phyloP scores from a whole-genome alignment of 257 asterid species.

The Plantago major region DNA sequence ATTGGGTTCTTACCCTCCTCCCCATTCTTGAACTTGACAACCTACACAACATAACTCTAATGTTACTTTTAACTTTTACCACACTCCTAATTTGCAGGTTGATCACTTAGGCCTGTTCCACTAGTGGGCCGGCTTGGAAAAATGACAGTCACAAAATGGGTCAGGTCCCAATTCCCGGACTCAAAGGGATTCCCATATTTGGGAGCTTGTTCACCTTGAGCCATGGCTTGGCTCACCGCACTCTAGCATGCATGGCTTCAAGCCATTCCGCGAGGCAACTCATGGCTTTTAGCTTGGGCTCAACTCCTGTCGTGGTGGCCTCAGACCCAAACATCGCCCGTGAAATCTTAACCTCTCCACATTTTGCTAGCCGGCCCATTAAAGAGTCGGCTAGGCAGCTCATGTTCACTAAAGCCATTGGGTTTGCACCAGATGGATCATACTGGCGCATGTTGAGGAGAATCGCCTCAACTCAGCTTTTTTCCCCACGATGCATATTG shows the following conservation, averaged over 20 bases:
- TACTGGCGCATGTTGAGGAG: slow-evolving; percentile 51
- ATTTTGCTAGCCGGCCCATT: slow-evolving; percentile 51
- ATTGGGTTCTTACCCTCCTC: slow-evolving; percentile 41
- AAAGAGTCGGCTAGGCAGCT: slow-evolving; percentile 54
- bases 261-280: slow-evolving; percentile 27
- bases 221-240: slow-evolving; percentile 60
- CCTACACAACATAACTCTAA: slow-evolving; percentile 2
- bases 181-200: slow-evolving; percentile 49
- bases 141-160: slow-evolving; percentile 35
- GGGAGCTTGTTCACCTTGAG: slow-evolving; percentile 59
- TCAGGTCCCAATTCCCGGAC: slow-evolving; percentile 42
- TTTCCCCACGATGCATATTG: slow-evolving; percentile 40
- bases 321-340: slow-evolving; percentile 40
- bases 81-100: slow-evolving; percentile 21
- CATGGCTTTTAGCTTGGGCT: slow-evolving; percentile 61
- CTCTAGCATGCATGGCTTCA: slow-evolving; percentile 43
- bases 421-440: slow-evolving; percentile 53
- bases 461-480: slow-evolving; percentile 44
- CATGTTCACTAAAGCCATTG: slow-evolving; percentile 63
- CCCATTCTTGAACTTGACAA: slow-evolving; percentile 36
- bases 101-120: slow-evolving; percentile 40
- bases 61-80: slow-evolving; percentile 12
- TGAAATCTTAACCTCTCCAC: slow-evolving; percentile 49
- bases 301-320: slow-evolving; percentile 44
- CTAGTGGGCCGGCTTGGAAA: slow-evolving; percentile 52